These are phyloP conservation scores for Aspergillus nanangensis DNA, from an alignment of 495 filamentous ascomycete genomes.

Conservation along the genomic window DNA sequence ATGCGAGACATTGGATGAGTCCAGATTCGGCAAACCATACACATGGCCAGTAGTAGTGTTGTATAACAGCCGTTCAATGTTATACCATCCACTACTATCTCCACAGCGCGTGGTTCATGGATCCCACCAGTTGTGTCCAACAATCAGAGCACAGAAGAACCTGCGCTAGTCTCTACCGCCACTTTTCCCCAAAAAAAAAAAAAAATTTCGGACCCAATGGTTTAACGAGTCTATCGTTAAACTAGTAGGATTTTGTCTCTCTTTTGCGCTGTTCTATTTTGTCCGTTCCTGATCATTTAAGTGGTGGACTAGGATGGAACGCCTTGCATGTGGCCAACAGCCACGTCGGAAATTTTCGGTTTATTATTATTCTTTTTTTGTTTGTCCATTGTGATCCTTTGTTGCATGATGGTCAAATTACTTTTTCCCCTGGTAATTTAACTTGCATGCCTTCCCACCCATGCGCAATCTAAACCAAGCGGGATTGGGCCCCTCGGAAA, in stretches of 20 bases:
- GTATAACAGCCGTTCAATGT: slow-evolving; percentile 3
- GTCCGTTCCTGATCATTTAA: too few relatives aligned
- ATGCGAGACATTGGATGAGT: slow-evolving; percentile 1
- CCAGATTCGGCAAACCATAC: neutral
- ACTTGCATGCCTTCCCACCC: neutral
- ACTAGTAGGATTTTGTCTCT: too few relatives aligned
- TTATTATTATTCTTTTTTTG: neutral
- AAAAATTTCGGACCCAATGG: too few relatives aligned
- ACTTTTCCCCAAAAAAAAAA: too few relatives aligned
- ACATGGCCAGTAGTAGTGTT: neutral
- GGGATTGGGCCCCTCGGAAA: too few relatives aligned
- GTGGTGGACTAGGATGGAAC: too few relatives aligned
- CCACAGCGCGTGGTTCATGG: slow-evolving; percentile 1
- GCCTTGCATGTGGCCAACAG: too few relatives aligned
- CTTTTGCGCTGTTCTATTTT: too few relatives aligned
- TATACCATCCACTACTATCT: too few relatives aligned
- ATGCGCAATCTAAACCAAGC: too few relatives aligned
- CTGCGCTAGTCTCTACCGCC: slow-evolving; percentile 5
- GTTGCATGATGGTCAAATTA: neutral
- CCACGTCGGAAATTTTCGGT: too few relatives aligned
- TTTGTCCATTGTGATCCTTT: slow-evolving; percentile 2
- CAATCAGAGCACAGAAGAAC: slow-evolving; percentile 5
- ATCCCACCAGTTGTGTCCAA: neutral
- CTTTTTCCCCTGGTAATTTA: neutral
- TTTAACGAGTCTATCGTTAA: too few relatives aligned